These are phyloP conservation scores for Penicillium turbatum DNA, from an alignment of 495 filamentous ascomycete genomes.

Conservation along the genomic window DNA sequence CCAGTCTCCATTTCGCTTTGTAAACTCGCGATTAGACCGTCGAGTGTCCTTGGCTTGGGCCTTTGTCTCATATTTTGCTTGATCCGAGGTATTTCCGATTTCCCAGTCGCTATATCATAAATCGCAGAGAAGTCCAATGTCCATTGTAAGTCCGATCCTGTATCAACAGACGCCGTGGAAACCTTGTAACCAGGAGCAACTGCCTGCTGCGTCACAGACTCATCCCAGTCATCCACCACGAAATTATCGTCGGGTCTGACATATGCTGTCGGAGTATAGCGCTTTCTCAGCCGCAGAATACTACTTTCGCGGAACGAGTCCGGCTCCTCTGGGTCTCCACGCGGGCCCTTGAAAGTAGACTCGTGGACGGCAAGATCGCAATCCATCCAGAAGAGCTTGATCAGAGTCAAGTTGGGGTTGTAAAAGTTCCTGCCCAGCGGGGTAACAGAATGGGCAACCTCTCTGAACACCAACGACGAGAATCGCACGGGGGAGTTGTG, in stretches of 20 bases:
- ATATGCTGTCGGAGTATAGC: conserved; percentile 10
- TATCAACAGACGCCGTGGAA: not conserved
- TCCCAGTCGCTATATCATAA: conserved; percentile 22
- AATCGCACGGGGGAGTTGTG: conserved; percentile 13
- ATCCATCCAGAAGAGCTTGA: conserved; percentile 40
- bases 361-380: conserved; percentile 34
- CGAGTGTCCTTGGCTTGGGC: conserved; percentile 14
- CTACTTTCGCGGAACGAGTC: conserved; percentile 13
- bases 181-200: not conserved
- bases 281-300: conserved; percentile 24
- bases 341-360: conserved; percentile 26
- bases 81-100: conserved; percentile 9
- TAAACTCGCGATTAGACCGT: conserved; percentile 15
- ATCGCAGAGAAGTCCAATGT: conserved; percentile 31
- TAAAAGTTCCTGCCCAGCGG: conserved; percentile 12
- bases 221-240: conserved; percentile 39
- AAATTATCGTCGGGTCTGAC: conserved; percentile 23
- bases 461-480: conserved; percentile 35
- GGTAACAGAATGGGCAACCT: conserved; percentile 26
- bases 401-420: conserved; percentile 21
- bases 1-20: conserved; percentile 3
- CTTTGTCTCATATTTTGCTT: not conserved
- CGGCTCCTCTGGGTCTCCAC: conserved; percentile 2
- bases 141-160: conserved; percentile 20
- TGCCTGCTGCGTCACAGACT: conserved; percentile 16